Evolutionary conservation across 2,329 filamentous ascomycete species (phyloP).

Genomic region (Colletotrichum magnum): DNA sequence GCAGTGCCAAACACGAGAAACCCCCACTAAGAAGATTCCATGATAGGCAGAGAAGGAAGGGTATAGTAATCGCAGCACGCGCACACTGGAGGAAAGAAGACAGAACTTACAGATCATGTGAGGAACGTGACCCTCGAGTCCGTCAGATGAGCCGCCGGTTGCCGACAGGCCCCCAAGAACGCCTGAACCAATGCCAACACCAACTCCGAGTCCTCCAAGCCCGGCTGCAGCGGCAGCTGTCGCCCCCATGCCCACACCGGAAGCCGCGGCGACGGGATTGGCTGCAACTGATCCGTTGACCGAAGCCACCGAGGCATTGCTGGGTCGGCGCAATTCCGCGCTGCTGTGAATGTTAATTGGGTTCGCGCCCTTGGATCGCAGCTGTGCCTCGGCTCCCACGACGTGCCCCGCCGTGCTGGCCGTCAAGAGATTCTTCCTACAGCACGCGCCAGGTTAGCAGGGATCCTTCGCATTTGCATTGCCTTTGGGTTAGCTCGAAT

Average conservation of each 20-base stretch:
- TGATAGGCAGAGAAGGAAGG: not conserved
- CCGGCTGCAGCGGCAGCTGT: constrained; percentile 16
- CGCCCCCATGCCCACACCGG: constrained; percentile 22
- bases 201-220: constrained; percentile 41
- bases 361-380: constrained; percentile 55
- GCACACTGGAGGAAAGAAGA: constrained; percentile 8
- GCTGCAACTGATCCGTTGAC: constrained; percentile 44
- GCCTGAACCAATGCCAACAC: constrained; percentile 37
- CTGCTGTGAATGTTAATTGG: constrained; percentile 52
- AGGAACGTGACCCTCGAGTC: constrained; percentile 60
- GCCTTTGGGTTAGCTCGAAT: not conserved
- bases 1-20: not conserved
- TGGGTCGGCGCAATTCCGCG: constrained; percentile 56
- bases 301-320: constrained; percentile 47
- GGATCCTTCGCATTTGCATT: constrained; percentile 2
- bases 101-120: constrained; percentile 63
- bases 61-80: not conserved
- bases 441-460: constrained; percentile 21
- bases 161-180: constrained; percentile 35
- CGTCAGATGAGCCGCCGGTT: constrained; percentile 39
- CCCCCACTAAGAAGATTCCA: not conserved
- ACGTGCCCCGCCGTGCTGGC: constrained; percentile 52
- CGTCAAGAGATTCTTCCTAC: constrained; percentile 61
- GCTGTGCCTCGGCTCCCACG: constrained; percentile 60
- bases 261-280: constrained; percentile 21